phyloP scores from a whole-genome alignment of 108 stramenopile genomes.

The Pseudonitzschia multistriata region DNA sequence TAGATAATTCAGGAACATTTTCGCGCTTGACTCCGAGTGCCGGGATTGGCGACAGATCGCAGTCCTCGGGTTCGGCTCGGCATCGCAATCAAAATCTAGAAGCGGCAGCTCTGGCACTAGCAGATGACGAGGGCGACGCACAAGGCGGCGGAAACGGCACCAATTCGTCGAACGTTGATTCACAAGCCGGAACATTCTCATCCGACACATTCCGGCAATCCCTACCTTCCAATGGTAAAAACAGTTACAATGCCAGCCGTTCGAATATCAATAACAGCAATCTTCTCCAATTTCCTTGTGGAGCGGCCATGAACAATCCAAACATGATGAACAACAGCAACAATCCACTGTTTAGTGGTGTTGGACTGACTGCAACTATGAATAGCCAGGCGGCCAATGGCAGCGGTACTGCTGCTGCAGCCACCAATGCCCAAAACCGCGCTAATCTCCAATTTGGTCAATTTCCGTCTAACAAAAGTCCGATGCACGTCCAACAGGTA shows the following conservation, averaged over 20 bases:
- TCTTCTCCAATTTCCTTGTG: slow-evolving; percentile 1
- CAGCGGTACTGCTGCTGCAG: background rate
- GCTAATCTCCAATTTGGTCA: slow-evolving; percentile 2
- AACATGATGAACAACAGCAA: background rate
- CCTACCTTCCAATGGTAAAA: background rate
- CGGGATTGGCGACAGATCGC: background rate
- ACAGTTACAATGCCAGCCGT: background rate
- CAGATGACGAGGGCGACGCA: slow-evolving; percentile 9
- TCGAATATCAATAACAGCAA: background rate
- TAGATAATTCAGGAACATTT: slow-evolving; percentile 40
- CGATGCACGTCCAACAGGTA: slow-evolving; percentile 71
- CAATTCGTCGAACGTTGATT: background rate
- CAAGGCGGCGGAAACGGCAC: background rate
- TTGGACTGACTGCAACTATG: background rate
- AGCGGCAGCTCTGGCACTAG: slow-evolving; percentile 44
- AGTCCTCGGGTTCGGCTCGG: background rate
- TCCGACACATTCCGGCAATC: background rate
- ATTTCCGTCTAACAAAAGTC: slow-evolving; percentile 11
- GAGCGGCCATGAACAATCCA: slow-evolving; percentile 1
- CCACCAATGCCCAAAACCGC: background rate
- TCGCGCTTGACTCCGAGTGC: slow-evolving; percentile 4
- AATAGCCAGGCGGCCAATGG: background rate
- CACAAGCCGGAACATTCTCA: background rate
- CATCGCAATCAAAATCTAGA: slow-evolving; percentile 37
- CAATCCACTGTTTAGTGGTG: background rate